These are phyloP conservation scores for Amanita rimosa DNA, from an alignment of 768 basidiomycete species.

Conservation along the genomic window DNA sequence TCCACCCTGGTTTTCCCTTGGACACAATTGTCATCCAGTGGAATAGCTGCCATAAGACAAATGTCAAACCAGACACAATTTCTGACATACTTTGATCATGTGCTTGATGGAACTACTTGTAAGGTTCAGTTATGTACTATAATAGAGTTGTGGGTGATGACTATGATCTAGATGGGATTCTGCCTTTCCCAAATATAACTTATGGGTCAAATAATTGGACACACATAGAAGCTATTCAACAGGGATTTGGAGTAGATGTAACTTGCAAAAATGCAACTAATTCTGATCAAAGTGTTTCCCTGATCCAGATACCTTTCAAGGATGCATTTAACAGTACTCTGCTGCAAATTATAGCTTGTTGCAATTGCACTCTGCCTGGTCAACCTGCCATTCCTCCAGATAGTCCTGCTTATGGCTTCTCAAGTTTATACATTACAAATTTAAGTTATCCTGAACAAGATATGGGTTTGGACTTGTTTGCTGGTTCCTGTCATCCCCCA, in stretches of 20 bases:
- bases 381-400: no score
- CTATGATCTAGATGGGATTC: neutral
- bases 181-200: neutral
- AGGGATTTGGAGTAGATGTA: neutral
- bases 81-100: neutral
- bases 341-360: no score
- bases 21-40: neutral
- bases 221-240: neutral
- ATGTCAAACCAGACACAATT: neutral
- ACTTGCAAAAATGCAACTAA: neutral
- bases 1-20: neutral
- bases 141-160: neutral
- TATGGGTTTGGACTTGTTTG: no score
- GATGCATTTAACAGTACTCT: no score
- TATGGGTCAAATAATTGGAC: neutral
- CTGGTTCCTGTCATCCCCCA: no score
- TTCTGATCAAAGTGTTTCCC: no score
- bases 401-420: no score
- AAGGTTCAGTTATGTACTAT: neutral
- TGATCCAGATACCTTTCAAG: no score
- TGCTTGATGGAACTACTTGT: neutral
- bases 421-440: no score
- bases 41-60: neutral
- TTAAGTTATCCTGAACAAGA: no score
- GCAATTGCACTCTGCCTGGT: no score